These are phyloP conservation scores for Astraeus odoratus DNA, from an alignment of 768 basidiomycete species.

Conservation along the genomic window DNA sequence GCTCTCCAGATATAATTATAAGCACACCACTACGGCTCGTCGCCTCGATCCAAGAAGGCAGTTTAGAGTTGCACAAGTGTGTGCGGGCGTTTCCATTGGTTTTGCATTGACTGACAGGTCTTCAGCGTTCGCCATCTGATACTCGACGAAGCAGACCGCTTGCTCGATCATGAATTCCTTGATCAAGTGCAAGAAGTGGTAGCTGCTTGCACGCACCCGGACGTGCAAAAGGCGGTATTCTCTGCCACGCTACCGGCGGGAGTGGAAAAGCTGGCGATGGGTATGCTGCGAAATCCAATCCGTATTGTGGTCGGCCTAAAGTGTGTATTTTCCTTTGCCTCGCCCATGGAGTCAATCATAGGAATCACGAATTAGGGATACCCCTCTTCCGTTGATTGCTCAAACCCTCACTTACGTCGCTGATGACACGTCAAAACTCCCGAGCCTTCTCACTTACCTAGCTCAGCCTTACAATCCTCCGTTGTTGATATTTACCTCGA, in stretches of 20 bases:
- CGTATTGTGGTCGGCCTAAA: constrained; percentile 96
- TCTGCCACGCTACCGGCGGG: constrained; percentile 91
- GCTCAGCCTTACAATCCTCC: constrained; percentile 84
- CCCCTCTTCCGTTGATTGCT: constrained; percentile 83
- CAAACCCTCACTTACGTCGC: constrained; percentile 90
- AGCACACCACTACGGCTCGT: constrained; percentile 90
- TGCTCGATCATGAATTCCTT: constrained; percentile 85
- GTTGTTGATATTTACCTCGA: constrained; percentile 83
- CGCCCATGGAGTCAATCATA: background rate
- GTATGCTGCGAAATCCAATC: constrained; percentile 78
- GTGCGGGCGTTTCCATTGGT: constrained; percentile 19
- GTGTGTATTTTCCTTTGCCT: constrained; percentile 39
- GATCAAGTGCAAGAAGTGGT: constrained; percentile 85
- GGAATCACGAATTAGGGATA: constrained; percentile 54
- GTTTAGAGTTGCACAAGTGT: constrained; percentile 67
- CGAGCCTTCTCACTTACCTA: constrained; percentile 77
- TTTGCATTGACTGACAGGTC: constrained; percentile 5
- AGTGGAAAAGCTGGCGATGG: constrained; percentile 81
- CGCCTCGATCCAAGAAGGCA: constrained; percentile 63
- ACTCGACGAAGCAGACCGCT: constrained; percentile 87
- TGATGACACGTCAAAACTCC: constrained; percentile 90
- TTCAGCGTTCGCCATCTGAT: constrained; percentile 77
- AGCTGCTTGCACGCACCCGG: constrained; percentile 60
- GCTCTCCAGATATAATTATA: constrained; percentile 70
- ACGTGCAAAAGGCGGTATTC: constrained; percentile 82